A percentile compares a stretch with the other conserved stretches of the same genome.
Conservation (phyloP, 495 filamentous ascomycete species). For the Podospora pseudoanserina region DNA sequence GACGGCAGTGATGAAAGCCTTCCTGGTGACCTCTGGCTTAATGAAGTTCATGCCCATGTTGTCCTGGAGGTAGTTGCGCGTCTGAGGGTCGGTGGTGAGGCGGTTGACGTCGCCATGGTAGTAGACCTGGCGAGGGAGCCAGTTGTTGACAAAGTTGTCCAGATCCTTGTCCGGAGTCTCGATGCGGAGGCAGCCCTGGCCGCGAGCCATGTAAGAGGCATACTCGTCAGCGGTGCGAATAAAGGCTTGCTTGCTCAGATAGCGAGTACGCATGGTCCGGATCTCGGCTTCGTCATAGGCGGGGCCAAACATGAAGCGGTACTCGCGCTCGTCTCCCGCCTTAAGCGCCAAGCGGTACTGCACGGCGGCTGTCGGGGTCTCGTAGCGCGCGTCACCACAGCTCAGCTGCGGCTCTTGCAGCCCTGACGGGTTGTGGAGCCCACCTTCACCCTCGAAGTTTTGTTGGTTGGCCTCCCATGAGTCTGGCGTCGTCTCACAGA, state of each 20-base stretch:
- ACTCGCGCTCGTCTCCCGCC: constrained; percentile 39
- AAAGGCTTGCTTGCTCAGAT: constrained; percentile 50
- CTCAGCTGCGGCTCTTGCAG: constrained; percentile 36
- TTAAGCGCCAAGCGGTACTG: constrained; percentile 48
- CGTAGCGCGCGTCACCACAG: constrained; percentile 50
- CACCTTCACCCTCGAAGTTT: constrained; percentile 55
- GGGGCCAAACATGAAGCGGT: constrained; percentile 54
- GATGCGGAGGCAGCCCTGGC: constrained; percentile 49
- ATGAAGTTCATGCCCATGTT: constrained; percentile 61
- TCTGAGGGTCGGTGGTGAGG: constrained; percentile 56
- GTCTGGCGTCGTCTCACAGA: constrained; percentile 49
- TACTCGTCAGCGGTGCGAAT: constrained; percentile 42
- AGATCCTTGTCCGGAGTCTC: constrained; percentile 53
- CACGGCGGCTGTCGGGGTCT: constrained; percentile 52
- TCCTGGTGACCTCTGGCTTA: constrained; percentile 46
- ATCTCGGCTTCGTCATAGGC: constrained; percentile 52
- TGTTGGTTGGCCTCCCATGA: constrained; percentile 51
- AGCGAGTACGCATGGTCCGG: constrained; percentile 42
- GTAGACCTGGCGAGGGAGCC: constrained; percentile 54
- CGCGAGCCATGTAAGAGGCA: constrained; percentile 46
- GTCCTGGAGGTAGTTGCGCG: constrained; percentile 56
- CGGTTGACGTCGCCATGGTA: constrained; percentile 58
- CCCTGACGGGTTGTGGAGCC: constrained; percentile 49
- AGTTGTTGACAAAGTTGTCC: constrained; percentile 58
- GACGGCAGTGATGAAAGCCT: constrained; percentile 46